Evolutionary conservation across 1,284 basidiomycete genomes (phyloP), one percentile per base, ranked within the genome.

Genomic region (Coniophora puteana): DNA sequence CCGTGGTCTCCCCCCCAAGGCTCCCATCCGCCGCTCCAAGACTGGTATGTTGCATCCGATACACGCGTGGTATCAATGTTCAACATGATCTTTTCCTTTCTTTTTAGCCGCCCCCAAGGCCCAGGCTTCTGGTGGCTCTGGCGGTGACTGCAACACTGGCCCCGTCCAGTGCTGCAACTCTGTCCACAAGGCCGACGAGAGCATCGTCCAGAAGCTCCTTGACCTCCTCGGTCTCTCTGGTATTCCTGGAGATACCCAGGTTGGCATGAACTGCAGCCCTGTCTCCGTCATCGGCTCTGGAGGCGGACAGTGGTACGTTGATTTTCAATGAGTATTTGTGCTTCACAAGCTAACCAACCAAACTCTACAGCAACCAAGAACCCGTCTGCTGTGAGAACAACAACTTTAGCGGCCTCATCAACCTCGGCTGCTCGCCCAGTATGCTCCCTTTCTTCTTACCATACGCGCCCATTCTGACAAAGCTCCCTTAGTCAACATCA

Each of bases 301-400:
- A 12, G 58, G 51, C 38, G 37, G 48, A 14, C 3, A 1, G 3
- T 78, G 73, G 74, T 74, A 45, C 18, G 57, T 50, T 30, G 20
- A 34, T 41, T 40, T 41, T 48, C 20, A 38, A 41, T 10, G 10
- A 27, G 8, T 27, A n/a, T n/a, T 8, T 27, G 8, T 8, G 10
- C 26, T 27, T 27, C 10, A 10, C 26, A 27, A 27, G 20, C 29
- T 31, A n/a, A n/a, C n/a, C n/a, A n/a, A n/a, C n/a, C n/a, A 2
- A 26, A 14, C n/a, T 36, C 22, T 23, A 16, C 22, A 78, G 74
- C 55, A 4, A 42, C 0, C 31, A 48, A 8, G 59, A 74, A 46
- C 50, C 68, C 1, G 71, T 72, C 13, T 78, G 75, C 51, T 78
- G 75, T 45, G 27, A 54, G 0, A 48, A 65, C 44, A 68, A 72